These are phyloP conservation scores for Babjeviella inositovora DNA, from an alignment of 805 yeast species.

Conservation along the genomic window DNA sequence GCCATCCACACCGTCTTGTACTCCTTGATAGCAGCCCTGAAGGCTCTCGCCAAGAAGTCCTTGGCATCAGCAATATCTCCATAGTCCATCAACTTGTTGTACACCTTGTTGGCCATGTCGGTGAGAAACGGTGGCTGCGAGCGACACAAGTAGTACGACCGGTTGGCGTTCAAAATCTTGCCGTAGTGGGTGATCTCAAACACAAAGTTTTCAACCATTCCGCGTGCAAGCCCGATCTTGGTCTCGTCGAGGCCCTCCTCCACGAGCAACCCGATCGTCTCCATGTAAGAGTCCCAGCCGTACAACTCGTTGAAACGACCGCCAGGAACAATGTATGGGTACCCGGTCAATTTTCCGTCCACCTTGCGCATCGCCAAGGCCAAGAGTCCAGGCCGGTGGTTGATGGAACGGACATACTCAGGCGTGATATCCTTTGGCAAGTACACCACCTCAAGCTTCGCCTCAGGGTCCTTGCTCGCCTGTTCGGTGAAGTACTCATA, in stretches of 20 bases:
- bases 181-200: slow-evolving; percentile 86
- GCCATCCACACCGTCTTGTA: slow-evolving; percentile 70
- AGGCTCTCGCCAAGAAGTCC: slow-evolving; percentile 49
- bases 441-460: slow-evolving; percentile 56
- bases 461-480: slow-evolving; percentile 34
- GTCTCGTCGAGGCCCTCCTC: no score
- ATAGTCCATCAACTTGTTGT: slow-evolving; percentile 30
- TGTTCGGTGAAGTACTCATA: slow-evolving; percentile 47
- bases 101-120: slow-evolving; percentile 72
- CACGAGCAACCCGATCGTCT: slow-evolving; percentile 63
- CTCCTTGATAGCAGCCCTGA: slow-evolving; percentile 73
- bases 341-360: slow-evolving; percentile 29
- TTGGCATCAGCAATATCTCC: slow-evolving; percentile 30
- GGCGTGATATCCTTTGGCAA: slow-evolving; percentile 66
- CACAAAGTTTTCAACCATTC: slow-evolving; percentile 85
- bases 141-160: slow-evolving; percentile 79
- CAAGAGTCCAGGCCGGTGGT: slow-evolving; percentile 72
- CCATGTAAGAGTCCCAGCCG: slow-evolving; percentile 98
- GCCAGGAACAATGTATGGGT: slow-evolving; percentile 92
- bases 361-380: slow-evolving; percentile 54
- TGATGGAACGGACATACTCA: slow-evolving; percentile 60
- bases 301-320: slow-evolving; percentile 93
- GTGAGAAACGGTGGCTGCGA: slow-evolving; percentile 96
- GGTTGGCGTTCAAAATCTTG: slow-evolving; percentile 83
- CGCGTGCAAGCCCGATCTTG: slow-evolving; percentile 59